Evolutionary conservation across 2,329 filamentous ascomycete genomes (phyloP).

Genomic region (Pseudocercospora pini-densiflorae): DNA sequence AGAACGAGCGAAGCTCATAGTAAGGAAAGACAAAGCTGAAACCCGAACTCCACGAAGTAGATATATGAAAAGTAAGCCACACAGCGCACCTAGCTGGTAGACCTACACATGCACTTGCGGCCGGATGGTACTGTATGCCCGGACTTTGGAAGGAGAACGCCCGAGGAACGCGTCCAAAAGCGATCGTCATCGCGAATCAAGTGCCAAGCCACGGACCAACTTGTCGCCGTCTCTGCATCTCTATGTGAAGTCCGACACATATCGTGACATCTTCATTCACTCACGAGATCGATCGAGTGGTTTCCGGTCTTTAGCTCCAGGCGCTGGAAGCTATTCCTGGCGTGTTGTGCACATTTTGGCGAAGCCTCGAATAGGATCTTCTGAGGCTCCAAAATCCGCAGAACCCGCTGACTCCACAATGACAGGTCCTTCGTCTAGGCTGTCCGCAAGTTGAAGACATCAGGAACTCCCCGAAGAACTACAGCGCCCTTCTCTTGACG

Average conservation of each 20-base stretch:
- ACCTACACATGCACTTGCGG: not conserved
- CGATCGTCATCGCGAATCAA: not conserved
- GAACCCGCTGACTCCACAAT: no score
- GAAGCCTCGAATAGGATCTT: no score
- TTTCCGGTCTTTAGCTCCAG: not conserved
- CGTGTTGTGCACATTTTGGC: no score
- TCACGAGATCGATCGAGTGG: no score
- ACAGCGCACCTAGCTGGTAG: not conserved
- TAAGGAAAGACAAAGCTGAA: not conserved
- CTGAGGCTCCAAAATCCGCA: no score
- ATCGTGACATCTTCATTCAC: no score
- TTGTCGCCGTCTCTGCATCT: not conserved
- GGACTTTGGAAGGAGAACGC: not conserved
- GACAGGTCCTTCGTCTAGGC: no score
- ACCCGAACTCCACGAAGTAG: not conserved
- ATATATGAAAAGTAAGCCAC: not conserved
- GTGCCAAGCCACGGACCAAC: not conserved
- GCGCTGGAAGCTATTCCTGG: not conserved
- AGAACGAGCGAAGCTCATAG: constrained; percentile 14
- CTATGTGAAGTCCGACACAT: no score
- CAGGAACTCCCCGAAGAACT: no score
- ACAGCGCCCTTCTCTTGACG: no score
- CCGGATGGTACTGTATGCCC: not conserved
- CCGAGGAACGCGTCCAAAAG: not conserved
- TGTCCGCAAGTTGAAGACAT: no score